Percentiles rank a stretch among this genome's conserved stretches.
Evolutionary conservation across 768 basidiomycete genomes (phyloP).

Genomic region (Mycena sanguinolenta): DNA sequence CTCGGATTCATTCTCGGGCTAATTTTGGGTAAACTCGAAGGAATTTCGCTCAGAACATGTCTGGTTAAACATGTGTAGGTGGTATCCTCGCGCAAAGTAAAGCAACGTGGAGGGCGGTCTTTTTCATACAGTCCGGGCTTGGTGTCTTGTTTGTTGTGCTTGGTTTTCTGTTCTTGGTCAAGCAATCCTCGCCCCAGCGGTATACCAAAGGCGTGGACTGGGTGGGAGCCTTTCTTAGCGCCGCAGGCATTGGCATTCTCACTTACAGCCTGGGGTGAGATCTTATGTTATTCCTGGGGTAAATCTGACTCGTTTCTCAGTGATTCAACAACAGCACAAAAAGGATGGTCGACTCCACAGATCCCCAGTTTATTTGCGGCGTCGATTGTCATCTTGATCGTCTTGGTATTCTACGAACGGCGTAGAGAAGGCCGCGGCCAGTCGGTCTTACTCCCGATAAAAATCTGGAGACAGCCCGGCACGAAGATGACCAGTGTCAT

Average conservation of each 20-base stretch:
- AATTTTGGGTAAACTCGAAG: slow-evolving; percentile 42
- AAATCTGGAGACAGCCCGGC: slow-evolving; percentile 48
- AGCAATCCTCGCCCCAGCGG: slow-evolving; percentile 34
- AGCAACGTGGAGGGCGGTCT: slow-evolving; percentile 50
- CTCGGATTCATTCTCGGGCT: slow-evolving; percentile 51
- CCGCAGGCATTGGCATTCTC: slow-evolving; percentile 47
- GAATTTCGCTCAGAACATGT: background rate
- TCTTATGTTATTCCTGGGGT: background rate
- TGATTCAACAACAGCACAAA: slow-evolving; percentile 46
- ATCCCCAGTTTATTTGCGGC: slow-evolving; percentile 46
- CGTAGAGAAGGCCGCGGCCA: slow-evolving; percentile 43
- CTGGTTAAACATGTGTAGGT: slow-evolving; percentile 34
- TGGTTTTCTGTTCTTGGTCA: slow-evolving; percentile 40
- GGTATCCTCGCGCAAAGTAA: slow-evolving; percentile 47
- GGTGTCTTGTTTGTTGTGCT: slow-evolving; percentile 42
- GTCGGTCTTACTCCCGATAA: slow-evolving; percentile 48
- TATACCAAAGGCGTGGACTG: slow-evolving; percentile 52
- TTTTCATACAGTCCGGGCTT: slow-evolving; percentile 50
- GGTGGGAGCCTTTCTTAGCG: slow-evolving; percentile 50
- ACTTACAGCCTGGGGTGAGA: slow-evolving; percentile 51
- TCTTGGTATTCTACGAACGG: slow-evolving; percentile 47
- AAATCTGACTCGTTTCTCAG: slow-evolving; percentile 22
- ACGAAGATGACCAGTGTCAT: slow-evolving; percentile 47
- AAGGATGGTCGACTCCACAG: slow-evolving; percentile 50
- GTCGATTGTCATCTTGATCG: slow-evolving; percentile 44